Conservation (phyloP, 495 filamentous ascomycete species). For the Neurospora sp. region DNA sequence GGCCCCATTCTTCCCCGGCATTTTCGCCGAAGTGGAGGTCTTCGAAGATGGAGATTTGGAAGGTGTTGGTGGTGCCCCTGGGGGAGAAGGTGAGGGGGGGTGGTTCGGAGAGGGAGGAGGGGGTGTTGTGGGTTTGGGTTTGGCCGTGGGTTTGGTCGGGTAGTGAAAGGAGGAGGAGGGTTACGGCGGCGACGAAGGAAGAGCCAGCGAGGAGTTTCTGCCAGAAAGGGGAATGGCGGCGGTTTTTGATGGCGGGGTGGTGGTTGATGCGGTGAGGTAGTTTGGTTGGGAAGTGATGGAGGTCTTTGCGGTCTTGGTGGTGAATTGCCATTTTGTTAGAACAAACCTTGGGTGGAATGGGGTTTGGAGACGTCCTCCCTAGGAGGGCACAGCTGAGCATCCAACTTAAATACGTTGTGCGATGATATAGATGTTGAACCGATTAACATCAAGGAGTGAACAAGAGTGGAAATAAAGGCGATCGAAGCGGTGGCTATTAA, state of each 20-base stretch:
- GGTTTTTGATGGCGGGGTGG: not conserved
- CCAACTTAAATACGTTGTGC: not conserved
- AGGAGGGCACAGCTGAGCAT: not conserved
- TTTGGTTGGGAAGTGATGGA: not conserved
- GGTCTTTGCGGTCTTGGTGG: not conserved
- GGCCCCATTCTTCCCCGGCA: conserved; percentile 46
- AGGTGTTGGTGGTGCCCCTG: conserved; percentile 22
- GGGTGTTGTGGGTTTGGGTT: not conserved
- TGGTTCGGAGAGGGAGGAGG: not conserved
- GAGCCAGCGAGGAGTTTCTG: not conserved
- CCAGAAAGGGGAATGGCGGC: not conserved
- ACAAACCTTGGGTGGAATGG: not conserved
- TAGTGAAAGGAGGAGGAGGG: not conserved
- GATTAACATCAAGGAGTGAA: not conserved
- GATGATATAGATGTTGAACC: not conserved
- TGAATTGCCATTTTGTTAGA: not conserved
- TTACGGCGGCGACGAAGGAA: not conserved
- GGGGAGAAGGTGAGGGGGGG: conserved; percentile 27
- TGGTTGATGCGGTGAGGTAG: not conserved
- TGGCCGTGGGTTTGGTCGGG: not conserved
- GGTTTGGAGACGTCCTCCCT: not conserved
- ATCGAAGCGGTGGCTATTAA: not conserved
- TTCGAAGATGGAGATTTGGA: conserved; percentile 50
- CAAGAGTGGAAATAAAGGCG: not conserved
- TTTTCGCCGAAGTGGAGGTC: conserved; percentile 64